A percentile compares a stretch with the other conserved stretches of the same genome.
These are phyloP conservation scores for Stachybotrys chartarum DNA, from an alignment of 2,329 filamentous ascomycete species.

Conservation along the genomic window DNA sequence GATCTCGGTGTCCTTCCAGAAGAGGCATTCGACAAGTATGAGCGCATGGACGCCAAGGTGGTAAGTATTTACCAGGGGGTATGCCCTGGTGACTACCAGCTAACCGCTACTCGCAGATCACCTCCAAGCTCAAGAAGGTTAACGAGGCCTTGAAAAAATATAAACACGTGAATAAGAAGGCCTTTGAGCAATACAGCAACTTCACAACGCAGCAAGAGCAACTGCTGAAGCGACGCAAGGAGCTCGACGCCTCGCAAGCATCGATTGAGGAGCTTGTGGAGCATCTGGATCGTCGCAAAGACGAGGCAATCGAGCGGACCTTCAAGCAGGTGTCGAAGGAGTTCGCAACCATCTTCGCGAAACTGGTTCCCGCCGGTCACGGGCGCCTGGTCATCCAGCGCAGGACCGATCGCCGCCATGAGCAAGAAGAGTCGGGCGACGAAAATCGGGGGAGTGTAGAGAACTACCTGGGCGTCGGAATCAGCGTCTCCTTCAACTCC, in stretches of 20 bases:
- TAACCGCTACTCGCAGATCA: slow-evolving; percentile 33
- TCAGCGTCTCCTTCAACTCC: slow-evolving; percentile 97
- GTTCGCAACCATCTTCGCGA: slow-evolving; percentile 88
- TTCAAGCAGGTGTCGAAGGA: slow-evolving; percentile 97
- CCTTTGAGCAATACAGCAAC: slow-evolving; percentile 97
- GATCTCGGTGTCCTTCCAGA: slow-evolving; percentile 90
- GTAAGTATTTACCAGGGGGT: slow-evolving; percentile 38
- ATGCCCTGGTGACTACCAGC: slow-evolving; percentile 6
- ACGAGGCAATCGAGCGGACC: slow-evolving; percentile 95
- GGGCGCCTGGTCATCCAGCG: slow-evolving; percentile 90
- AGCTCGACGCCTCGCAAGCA: slow-evolving; percentile 77
- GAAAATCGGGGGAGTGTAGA: slow-evolving; percentile 70
- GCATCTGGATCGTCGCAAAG: slow-evolving; percentile 89
- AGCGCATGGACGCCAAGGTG: slow-evolving; percentile 69
- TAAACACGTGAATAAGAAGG: slow-evolving; percentile 98
- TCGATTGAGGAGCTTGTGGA: slow-evolving; percentile 91
- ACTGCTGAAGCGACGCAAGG: slow-evolving; percentile 73
- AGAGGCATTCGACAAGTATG: slow-evolving; percentile 87
- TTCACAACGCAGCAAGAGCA: slow-evolving; percentile 90
- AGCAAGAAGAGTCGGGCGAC: slow-evolving; percentile 55
- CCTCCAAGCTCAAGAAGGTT: slow-evolving; percentile 74
- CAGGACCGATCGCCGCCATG: slow-evolving; percentile 65
- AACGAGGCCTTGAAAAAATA: slow-evolving; percentile 94
- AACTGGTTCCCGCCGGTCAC: slow-evolving; percentile 87
- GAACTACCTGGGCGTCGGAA: slow-evolving; percentile 93